Conservation (phyloP, 306 rosid genomes). For the Luffa acutangula region DNA sequence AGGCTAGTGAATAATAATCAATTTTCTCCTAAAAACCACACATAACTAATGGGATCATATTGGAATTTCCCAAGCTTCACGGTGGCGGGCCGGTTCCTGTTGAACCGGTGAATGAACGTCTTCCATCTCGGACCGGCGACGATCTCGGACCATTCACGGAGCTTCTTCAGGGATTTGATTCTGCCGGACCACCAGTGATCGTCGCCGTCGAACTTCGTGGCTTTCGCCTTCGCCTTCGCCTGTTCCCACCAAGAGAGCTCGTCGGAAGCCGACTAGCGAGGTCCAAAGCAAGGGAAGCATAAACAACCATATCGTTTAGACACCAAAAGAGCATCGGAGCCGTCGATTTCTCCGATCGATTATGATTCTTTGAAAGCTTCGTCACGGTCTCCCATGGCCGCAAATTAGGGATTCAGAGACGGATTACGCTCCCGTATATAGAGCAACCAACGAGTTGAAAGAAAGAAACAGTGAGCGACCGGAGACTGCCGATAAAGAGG, state of each 20-base stretch:
- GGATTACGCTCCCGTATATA: constrained; percentile 10
- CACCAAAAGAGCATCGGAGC: constrained; percentile 18
- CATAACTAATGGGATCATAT: constrained; percentile 77
- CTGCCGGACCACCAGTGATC: constrained; percentile 71
- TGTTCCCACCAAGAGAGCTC: constrained; percentile 65
- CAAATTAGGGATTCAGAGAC: background rate
- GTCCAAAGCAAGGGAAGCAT: constrained; percentile 50
- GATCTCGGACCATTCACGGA: constrained; percentile 91
- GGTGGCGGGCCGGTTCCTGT: constrained; percentile 30
- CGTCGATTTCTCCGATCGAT: constrained; percentile 20
- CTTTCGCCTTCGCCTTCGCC: constrained; percentile 17
- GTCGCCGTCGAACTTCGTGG: constrained; percentile 8
- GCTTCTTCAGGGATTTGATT: constrained; percentile 39
- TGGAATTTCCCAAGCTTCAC: constrained; percentile 52
- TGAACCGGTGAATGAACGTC: constrained; percentile 73
- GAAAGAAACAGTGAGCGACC: background rate
- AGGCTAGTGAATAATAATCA: too few species aligned
- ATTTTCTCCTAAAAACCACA: too few species aligned
- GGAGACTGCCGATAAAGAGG: background rate
- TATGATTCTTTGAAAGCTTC: constrained; percentile 23
- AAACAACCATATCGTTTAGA: constrained; percentile 33
- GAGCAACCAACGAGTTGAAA: background rate
- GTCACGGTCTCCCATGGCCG: constrained; percentile 8
- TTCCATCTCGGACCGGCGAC: constrained; percentile 96
- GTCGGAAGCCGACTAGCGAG: constrained; percentile 23